A percentile compares a stretch with the other conserved stretches of the same genome.
These are phyloP conservation scores for Camellia lanceoleosa DNA, from an alignment of 148 eudicot genomes.

Conservation along the genomic window DNA sequence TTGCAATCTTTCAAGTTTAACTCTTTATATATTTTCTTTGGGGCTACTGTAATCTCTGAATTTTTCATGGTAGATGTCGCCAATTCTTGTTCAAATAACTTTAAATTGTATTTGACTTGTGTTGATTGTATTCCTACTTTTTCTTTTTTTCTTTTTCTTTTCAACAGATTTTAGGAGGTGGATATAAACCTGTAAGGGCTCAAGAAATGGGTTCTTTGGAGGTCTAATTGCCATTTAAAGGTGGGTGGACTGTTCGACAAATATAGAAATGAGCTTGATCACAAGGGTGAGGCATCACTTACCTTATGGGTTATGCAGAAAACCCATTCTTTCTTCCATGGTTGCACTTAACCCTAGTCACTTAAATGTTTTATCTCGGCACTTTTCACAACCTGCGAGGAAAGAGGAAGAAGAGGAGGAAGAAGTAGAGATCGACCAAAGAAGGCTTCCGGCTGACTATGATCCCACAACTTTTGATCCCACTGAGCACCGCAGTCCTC, in stretches of 20 bases:
- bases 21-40: background rate
- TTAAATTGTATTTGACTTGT: background rate
- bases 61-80: background rate
- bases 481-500: conserved; percentile 71
- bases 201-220: conserved; percentile 10
- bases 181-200: background rate
- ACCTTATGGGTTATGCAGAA: conserved; percentile 39
- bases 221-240: background rate
- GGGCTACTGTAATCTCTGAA: background rate
- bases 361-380: conserved; percentile 33
- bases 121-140: background rate
- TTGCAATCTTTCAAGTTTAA: background rate
- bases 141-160: background rate
- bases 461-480: conserved; percentile 88
- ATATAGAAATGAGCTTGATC: conserved; percentile 52
- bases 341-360: conserved; percentile 17
- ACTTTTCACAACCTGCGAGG: conserved; percentile 54
- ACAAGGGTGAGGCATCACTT: conserved; percentile 47
- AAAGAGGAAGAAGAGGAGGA: conserved; percentile 55
- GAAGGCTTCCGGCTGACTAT: conserved; percentile 84
- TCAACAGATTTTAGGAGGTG: conserved; percentile 8
- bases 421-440: conserved; percentile 78
- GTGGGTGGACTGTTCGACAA: background rate
- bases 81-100: background rate
- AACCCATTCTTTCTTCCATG: conserved; percentile 24